Base-by-base conservation (phyloP, 1,139 yeast genomes). In the Taiozyma onychis region DNA sequence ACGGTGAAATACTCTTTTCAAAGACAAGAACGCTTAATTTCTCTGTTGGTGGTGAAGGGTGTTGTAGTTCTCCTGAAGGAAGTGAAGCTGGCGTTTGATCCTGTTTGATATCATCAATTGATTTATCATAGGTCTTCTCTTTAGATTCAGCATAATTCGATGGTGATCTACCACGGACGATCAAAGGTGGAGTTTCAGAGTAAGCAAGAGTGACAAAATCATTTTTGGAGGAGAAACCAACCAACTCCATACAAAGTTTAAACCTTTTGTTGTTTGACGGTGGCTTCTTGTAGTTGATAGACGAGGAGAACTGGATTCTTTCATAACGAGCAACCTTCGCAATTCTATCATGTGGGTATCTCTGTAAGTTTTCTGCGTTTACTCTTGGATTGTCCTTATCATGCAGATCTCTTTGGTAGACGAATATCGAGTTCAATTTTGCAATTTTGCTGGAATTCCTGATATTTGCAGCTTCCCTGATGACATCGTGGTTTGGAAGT, bases 161-260 rank as follows among this genome's bases (percentile, higher is more conserved):
- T 6, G 88, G 88, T 8, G 87, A 81, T 59, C 88, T 71, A 2
- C 89, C 89, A 55, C 88, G 71, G 35, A 83, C 77, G n/a, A 80
- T 72, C 56, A 83, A 70, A 1, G 85, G 83, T 1, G 87, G 87
- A 1, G 87, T 81, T 59, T 76, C 80, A 50, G 67, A 65, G 48
- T 60, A 66, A 8, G 72, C 70, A 28, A 80, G 64, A 7, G 68
- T 63, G 9, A 69, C 48, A 41, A 64, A 48, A 1, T 71, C 66
- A 21, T 70, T 70, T 51, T 69, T 71, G 24, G 72, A 76, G 45
- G 74, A 71, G 48, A 74, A 80, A 1, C 70, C 88, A 45, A 83
- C 73, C 49, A 83, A 70, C 51, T 81, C 81, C 26, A 82, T 83
- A 53, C 73, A 71, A 48, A 83, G 66, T 26, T 77, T 74, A 56